These are phyloP conservation scores for Onygenales sp. DNA, from an alignment of 2,329 filamentous ascomycete species.

Conservation along the genomic window DNA sequence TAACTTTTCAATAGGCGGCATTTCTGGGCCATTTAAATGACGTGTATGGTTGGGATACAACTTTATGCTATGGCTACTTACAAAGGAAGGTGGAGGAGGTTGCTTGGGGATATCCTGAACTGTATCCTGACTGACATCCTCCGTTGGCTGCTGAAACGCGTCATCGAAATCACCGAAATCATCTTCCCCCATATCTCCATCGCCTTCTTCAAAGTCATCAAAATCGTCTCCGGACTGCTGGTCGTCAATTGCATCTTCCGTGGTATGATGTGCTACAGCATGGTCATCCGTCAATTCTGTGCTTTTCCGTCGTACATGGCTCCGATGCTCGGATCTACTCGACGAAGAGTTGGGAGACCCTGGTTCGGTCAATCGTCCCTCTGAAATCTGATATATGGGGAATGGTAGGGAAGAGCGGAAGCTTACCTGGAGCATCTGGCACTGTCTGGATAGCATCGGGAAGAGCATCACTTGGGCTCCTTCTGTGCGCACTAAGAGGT, in stretches of 20 bases:
- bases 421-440: conserved; percentile 48
- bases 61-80: conserved; percentile 27
- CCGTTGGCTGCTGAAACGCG: conserved; percentile 48
- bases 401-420: conserved; percentile 21
- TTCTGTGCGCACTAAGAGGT: conserved; percentile 24
- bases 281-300: conserved; percentile 21
- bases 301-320: conserved; percentile 28
- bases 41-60: conserved; percentile 9
- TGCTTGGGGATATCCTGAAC: conserved; percentile 14
- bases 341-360: conserved; percentile 44
- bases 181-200: conserved; percentile 40
- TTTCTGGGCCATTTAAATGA: not conserved
- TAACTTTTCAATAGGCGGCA: conserved; percentile 15
- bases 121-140: conserved; percentile 19
- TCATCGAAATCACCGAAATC: conserved; percentile 59
- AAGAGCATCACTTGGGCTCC: conserved; percentile 32
- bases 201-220: conserved; percentile 44
- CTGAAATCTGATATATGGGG: conserved; percentile 27
- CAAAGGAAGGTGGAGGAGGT: conserved; percentile 30
- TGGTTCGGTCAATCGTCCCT: conserved; percentile 53
- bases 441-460: conserved; percentile 35
- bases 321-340: conserved; percentile 39
- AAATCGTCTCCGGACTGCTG: conserved; percentile 57
- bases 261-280: conserved; percentile 52
- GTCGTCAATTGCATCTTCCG: conserved; percentile 32